Percentiles rank a stretch among this genome's conserved stretches.
Evolutionary conservation across 805 yeast species (phyloP).

Genomic region (Pichia nakasei): DNA sequence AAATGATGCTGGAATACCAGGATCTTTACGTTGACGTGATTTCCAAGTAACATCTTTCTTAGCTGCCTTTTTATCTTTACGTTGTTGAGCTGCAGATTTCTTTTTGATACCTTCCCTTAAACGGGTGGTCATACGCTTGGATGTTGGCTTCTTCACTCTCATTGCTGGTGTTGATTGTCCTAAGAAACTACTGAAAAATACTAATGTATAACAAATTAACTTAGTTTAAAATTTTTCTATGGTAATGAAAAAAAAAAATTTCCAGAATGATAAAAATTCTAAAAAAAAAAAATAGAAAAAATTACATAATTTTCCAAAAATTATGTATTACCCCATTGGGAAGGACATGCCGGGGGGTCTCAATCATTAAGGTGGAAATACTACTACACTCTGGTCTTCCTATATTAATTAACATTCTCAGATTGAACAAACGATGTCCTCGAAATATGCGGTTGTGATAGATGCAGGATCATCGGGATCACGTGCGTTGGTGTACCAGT

Average conservation of each 20-base stretch:
- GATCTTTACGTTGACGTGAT: conserved; percentile 74
- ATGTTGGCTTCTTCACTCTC: conserved; percentile 48
- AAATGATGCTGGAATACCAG: conserved; percentile 90
- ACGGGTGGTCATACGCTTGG: conserved; percentile 86
- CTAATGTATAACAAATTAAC: too few species aligned
- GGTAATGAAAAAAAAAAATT: too few species aligned
- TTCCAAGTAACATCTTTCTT: conserved; percentile 95
- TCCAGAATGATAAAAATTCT: too few species aligned
- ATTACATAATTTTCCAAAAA: too few species aligned
- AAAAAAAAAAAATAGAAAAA: too few species aligned
- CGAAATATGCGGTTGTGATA: conserved; percentile 71
- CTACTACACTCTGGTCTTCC: too few species aligned
- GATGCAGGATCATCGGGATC: conserved; percentile 98
- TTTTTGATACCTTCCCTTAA: conserved; percentile 94
- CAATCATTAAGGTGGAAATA: too few species aligned
- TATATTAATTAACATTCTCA: too few species aligned
- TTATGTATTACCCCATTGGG: too few species aligned
- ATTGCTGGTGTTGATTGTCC: conserved; percentile 8
- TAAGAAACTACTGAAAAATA: too few species aligned
- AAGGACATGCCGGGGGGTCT: too few species aligned
- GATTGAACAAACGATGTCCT: not conserved
- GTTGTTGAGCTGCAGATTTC: conserved; percentile 86
- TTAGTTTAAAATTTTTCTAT: too few species aligned
- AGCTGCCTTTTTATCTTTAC: conserved; percentile 72
- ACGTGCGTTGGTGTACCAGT: conserved; percentile 70